Conservation (phyloP, 129 eudicot genomes). For the Artemisia tridentata region DNA sequence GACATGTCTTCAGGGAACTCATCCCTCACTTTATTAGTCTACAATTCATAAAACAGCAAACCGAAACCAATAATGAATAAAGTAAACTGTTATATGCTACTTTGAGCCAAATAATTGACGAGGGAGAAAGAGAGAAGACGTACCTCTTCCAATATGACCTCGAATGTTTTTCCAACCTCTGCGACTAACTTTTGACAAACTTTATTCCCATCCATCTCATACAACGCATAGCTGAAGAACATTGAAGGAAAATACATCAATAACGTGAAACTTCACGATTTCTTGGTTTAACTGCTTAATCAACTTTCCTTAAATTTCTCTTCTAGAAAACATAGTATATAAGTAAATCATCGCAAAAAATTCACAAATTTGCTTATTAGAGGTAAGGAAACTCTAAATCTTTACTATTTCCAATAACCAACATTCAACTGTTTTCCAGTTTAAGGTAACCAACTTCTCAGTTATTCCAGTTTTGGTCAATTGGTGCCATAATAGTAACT, state of each 20-base stretch:
- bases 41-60: conserved; percentile 18
- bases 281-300: neutral
- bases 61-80: conserved; percentile 9
- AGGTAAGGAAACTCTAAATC: no score
- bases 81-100: neutral
- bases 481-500: no score
- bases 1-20: conserved; percentile 85
- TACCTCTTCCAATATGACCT: conserved; percentile 85
- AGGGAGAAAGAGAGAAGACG: conserved; percentile 23
- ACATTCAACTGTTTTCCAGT: no score
- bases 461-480: no score
- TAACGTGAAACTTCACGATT: neutral
- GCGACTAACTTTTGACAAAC: conserved; percentile 88
- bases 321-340: no score
- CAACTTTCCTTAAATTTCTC: no score
- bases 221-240: conserved; percentile 79
- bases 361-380: no score
- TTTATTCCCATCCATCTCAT: conserved; percentile 84
- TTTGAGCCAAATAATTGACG: neutral
- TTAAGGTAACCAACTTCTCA: no score
- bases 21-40: conserved; percentile 75
- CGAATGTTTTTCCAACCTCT: conserved; percentile 82
- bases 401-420: no score
- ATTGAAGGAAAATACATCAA: conserved; percentile 19
- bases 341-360: neutral